Conservation (phyloP, 192 early-diverging fungal species). For the Coemansia sp. region DNA sequence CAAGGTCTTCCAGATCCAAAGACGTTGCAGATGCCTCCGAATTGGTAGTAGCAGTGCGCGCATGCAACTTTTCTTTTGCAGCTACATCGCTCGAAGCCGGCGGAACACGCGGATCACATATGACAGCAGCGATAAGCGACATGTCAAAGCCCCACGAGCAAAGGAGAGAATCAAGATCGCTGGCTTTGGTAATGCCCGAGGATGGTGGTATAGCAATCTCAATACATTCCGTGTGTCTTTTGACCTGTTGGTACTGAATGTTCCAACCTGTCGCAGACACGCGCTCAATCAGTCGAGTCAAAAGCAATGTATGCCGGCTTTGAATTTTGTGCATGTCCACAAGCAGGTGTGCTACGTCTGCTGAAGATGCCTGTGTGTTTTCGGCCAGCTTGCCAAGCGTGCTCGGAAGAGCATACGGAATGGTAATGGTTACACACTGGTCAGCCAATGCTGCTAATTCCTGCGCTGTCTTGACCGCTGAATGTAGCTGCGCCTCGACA, state of each 20-base stretch:
- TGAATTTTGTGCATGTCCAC: constrained; percentile 22
- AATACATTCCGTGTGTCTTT: constrained; percentile 14
- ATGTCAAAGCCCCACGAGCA: constrained; percentile 44
- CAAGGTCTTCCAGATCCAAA: constrained; percentile 21
- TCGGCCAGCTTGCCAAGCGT: background rate
- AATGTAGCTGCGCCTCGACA: constrained; percentile 7
- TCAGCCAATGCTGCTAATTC: constrained; percentile 15
- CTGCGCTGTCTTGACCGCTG: constrained; percentile 17
- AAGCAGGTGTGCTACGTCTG: constrained; percentile 22
- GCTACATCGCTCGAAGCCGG: background rate
- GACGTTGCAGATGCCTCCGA: background rate
- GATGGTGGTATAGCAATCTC: constrained; percentile 38
- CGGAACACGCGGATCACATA: constrained; percentile 19
- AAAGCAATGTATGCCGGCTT: constrained; percentile 28
- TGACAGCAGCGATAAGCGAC: constrained; percentile 24
- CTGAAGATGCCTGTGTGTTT: constrained; percentile 2
- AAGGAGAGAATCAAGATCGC: constrained; percentile 25
- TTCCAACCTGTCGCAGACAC: constrained; percentile 39
- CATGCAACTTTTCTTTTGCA: background rate
- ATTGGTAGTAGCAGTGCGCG: background rate
- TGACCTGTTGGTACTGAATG: constrained; percentile 26
- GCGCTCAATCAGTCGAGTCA: constrained; percentile 33
- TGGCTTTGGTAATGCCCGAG: constrained; percentile 29
- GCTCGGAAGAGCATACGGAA: constrained; percentile 26
- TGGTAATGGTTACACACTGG: constrained; percentile 37